Conservation (phyloP, 2,329 filamentous ascomycete genomes). For the Claviceps sp. region DNA sequence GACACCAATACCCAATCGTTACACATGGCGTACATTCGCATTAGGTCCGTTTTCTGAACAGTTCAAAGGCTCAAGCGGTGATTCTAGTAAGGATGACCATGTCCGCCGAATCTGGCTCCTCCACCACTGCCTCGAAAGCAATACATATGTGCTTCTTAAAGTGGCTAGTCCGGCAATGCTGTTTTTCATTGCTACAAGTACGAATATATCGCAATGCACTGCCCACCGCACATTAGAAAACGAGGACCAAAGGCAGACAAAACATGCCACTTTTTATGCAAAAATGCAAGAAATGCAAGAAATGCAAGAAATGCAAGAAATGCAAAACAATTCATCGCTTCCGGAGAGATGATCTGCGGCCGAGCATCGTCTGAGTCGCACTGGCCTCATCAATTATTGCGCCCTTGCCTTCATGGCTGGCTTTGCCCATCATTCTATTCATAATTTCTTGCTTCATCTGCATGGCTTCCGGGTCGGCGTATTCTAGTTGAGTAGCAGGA, state of each 20-base stretch:
- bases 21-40: not conserved
- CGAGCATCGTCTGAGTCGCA: not conserved
- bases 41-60: not conserved
- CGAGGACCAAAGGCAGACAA: not conserved
- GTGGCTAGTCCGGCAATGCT: too few species aligned
- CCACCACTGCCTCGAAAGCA: too few species aligned
- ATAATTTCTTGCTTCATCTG: conserved; percentile 29
- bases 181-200: too few species aligned
- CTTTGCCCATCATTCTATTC: conserved; percentile 26
- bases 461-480: conserved; percentile 36
- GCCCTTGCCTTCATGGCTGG: not conserved
- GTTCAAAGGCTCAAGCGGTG: not conserved
- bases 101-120: too few species aligned
- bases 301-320: not conserved
- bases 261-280: not conserved
- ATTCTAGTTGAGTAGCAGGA: conserved; percentile 39
- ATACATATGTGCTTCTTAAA: too few species aligned
- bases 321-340: conserved; percentile 2
- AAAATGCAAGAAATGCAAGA: not conserved
- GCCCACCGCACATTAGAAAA: not conserved
- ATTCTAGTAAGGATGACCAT: too few species aligned
- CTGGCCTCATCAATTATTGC: not conserved
- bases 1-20: not conserved
- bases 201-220: too few species aligned
- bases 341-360: not conserved